Conservation (phyloP, 1,284 basidiomycete species). For the Tilletia horrida region DNA sequence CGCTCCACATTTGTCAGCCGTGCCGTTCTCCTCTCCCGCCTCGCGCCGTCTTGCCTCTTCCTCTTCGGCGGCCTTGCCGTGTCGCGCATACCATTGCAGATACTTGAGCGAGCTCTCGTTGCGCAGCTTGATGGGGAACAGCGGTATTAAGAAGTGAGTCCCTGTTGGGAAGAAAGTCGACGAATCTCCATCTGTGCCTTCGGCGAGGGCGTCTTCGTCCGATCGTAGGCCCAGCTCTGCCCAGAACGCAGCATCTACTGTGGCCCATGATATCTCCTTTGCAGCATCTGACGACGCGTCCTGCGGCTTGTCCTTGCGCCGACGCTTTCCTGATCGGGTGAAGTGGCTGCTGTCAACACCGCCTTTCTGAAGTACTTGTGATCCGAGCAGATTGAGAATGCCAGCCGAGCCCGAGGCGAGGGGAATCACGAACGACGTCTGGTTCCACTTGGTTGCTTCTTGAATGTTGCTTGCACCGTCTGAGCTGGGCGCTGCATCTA, state of each 20-base stretch:
- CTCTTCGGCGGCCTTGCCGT: constrained; percentile 8
- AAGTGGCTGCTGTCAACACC: neutral
- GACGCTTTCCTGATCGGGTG: neutral
- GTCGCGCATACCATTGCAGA: constrained; percentile 11
- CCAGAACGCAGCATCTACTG: neutral
- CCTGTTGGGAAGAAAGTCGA: neutral
- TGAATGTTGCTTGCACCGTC: neutral
- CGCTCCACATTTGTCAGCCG: neutral
- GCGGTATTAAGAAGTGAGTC: constrained; percentile 10
- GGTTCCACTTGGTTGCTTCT: neutral
- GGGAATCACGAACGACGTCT: neutral
- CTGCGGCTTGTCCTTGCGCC: neutral
- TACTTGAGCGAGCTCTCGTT: constrained; percentile 15
- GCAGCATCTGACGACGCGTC: neutral
- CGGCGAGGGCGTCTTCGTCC: neutral
- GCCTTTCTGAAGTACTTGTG: constrained; percentile 1
- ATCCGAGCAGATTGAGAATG: neutral
- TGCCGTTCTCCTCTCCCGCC: neutral
- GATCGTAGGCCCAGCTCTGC: neutral
- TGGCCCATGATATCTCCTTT: neutral
- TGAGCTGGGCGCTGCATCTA: neutral
- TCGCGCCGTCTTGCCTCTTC: neutral
- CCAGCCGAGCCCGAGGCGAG: neutral
- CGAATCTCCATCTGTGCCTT: neutral
- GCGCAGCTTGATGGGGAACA: neutral